Evolutionary conservation across 2,329 filamentous ascomycete genomes (phyloP), one percentile per base, ranked within the genome.

Genomic region (Pseudohalonectria lignicola): DNA sequence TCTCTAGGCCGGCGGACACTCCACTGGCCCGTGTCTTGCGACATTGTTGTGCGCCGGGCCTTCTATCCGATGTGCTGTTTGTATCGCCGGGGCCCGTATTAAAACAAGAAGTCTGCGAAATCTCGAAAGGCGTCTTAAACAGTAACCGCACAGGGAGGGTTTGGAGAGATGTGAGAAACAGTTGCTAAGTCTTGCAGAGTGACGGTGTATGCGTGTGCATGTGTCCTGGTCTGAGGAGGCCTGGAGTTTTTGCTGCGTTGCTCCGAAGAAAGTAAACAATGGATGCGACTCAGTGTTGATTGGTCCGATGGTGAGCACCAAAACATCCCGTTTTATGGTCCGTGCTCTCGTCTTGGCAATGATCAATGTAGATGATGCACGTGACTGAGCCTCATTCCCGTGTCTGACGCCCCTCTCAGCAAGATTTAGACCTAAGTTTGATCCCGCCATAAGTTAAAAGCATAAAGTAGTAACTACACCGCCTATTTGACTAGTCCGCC

Each of bases 1-100:
- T 95, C 88, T 71, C 90, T 78, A 49, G 85, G 83, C 54, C 88
- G 82, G 62, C 86, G 86, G 57, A 93, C 86, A 55, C 87, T 94
- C 74, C 90, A 95, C 55, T 92, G 69, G 54, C 83, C 84, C 44
- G 79, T 77, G 53, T 93, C 86, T 65, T 92, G 85, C 64, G 86
- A 86, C 86, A 93, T 93, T 54, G 44, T 68, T 59, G 41, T 25
- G 40, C 35, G n/a, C n/a, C n/a, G n/a, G n/a, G n/a, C n/a, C n/a
- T n/a, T n/a, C n/a, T n/a, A n/a, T n/a, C n/a, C n/a, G 32, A 39
- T 20, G 39, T 31, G 15, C 20, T 34, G 29, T 25, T 38, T 13
- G 18, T 12, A 26, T 7, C 23, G 23, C 8, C 23, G 23, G n/a
- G n/a, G n/a, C n/a, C n/a, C n/a, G n/a, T n/a, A n/a, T n/a, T n/a